Evolutionary conservation across 768 basidiomycete genomes (phyloP).

Genomic region (Phlebiopsis flavidoalba): DNA sequence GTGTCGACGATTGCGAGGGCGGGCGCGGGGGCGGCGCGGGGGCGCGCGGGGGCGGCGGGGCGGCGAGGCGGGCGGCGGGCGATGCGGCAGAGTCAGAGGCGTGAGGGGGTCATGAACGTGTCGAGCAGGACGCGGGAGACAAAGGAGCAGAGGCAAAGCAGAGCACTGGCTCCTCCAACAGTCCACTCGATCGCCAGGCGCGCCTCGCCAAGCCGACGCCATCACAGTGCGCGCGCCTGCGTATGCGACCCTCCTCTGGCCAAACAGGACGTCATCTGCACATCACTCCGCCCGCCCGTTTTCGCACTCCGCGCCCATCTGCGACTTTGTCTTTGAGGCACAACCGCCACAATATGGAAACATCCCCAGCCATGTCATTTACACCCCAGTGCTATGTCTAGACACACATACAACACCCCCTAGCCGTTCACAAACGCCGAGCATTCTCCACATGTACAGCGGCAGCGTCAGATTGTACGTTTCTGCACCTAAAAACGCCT

Average conservation of each 20-base stretch:
- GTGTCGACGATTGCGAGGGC: not conserved
- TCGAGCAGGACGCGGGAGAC: not conserved
- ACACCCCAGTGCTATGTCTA: not conserved
- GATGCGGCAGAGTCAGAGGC: not conserved
- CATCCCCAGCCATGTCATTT: not conserved
- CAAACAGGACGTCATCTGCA: not conserved
- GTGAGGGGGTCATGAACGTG: not conserved
- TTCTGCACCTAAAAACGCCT: constrained; percentile 82
- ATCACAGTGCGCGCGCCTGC: not conserved
- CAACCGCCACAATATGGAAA: not conserved
- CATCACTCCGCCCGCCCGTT: not conserved
- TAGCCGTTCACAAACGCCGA: constrained; percentile 54
- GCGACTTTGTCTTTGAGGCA: not conserved
- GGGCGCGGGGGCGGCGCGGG: not conserved
- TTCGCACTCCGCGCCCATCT: constrained; percentile 1
- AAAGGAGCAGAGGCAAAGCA: no score
- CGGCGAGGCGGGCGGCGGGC: not conserved
- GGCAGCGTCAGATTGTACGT: constrained; percentile 97
- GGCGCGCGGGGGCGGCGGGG: not conserved
- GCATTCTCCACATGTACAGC: constrained; percentile 91
- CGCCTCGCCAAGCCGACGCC: constrained; percentile 4
- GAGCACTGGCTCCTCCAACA: not conserved
- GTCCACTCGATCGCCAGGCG: not conserved
- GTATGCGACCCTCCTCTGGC: not conserved
- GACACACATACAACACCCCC: not conserved